Conservation (phyloP, 2,329 filamentous ascomycete genomes). For the Aschersonia sp. region DNA sequence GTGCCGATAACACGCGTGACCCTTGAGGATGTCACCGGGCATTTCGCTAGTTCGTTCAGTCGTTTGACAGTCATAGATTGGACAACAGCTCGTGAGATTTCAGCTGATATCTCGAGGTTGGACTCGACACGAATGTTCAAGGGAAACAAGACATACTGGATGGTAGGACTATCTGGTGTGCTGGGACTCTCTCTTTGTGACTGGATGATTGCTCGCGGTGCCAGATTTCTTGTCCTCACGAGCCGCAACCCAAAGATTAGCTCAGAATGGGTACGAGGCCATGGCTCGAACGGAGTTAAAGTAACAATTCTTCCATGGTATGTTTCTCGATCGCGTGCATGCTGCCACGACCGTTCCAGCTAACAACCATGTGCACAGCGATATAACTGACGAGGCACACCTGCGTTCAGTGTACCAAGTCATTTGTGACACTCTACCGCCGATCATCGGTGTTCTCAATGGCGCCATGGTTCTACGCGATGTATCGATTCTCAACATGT, state of each 20-base stretch:
- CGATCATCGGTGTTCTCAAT: conserved; percentile 20
- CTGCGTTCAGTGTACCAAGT: conserved; percentile 2
- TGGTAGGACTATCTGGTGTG: conserved; percentile 16
- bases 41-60: background rate
- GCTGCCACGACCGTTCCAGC: background rate
- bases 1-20: no score
- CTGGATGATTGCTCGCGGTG: conserved; percentile 20
- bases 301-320: background rate
- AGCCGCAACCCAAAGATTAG: background rate
- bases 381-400: conserved; percentile 4
- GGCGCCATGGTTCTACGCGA: conserved; percentile 20
- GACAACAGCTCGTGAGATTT: background rate
- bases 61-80: background rate
- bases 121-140: background rate
- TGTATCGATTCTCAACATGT: conserved; percentile 15
- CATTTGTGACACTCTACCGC: conserved; percentile 14
- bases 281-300: background rate
- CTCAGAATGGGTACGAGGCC: background rate
- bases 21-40: no score
- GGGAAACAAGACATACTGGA: conserved; percentile 9
- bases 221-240: background rate
- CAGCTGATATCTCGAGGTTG: background rate
- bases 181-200: conserved; percentile 19
- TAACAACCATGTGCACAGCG: background rate
- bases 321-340: background rate